Base-by-base conservation (phyloP, 2,329 filamentous ascomycete species). In the Leptographium lundbergii region DNA sequence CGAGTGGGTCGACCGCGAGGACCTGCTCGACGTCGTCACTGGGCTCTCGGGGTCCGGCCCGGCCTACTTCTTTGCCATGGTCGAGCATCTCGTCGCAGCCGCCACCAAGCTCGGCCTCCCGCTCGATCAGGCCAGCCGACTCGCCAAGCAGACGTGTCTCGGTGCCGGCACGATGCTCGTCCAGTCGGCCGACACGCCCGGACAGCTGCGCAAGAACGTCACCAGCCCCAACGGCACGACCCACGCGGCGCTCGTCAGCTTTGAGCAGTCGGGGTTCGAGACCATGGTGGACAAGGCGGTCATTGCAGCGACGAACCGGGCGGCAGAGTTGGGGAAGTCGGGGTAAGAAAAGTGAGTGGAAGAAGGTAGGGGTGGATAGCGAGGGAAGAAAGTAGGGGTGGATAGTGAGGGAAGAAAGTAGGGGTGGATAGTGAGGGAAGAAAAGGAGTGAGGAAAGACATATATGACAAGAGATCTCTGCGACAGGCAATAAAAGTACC, bases 161-260 rank as follows among this genome's bases (percentile, higher is more conserved):
- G 77, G 77, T n/a, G 77, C 77, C 1, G 77, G 76, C 53, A 74
- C 73, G 68, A 79, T 78, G 76, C 71, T 79, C 7, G 71, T 75
- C 27, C 71, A 75, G 62, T 76, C 76, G 2, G 67, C 72, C 4
- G 75, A 78, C 2, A 69, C 72, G 39, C 75, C 77, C 0, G 65
- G 71, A 0, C 75, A 79, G 68, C 69, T 79, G 56, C 72, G 77
- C 58, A 75, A 70, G 64, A 79, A 79, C 65, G 77, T 79, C 56
- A 79, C 77, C 6, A 79, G 77, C 68, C 77, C 77, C 27, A 78
- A 78, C 62, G 77, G 77, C 34, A 79, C 77, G 3, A 79, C 77
- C 0, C 69, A 77, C 50, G 77, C 77, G 14, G 77, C 76, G 0
- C 69, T 79, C 19, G 68, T 75, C 59, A 77, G 74, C 65, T 78